Base-by-base conservation (phyloP, 2,329 filamentous ascomycete species). In the Elsinoe batatas region DNA sequence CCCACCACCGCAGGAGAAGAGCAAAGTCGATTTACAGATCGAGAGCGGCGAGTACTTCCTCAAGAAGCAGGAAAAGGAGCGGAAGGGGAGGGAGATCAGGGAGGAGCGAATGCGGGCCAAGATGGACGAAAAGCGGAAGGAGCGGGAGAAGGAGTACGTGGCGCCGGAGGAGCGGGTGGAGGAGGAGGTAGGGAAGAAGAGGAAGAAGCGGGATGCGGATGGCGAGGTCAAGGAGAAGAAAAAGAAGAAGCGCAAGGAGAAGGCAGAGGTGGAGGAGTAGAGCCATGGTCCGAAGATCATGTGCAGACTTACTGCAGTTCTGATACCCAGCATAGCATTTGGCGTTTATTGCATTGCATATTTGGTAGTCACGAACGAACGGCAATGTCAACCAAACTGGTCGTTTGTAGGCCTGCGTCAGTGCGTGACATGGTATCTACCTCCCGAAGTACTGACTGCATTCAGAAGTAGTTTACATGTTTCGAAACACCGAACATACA, bases 31-130 rank as follows among this genome's bases (percentile, higher is more conserved):
- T 72, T 74, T 90, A 72, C 91, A 98, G 79, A 95, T 98, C 75
- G 93, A 98, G 77, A 91, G 83, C 64, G 91, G 93, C 73, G 91
- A 97, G 74, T 98, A 95, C 75, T 97, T 97, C 72, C 73, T 98
- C 67, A 84, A 85, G 67, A 95, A 95, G 77, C 83, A 91, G 67
- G 91, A 89, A 58, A 95, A 95, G 78, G 88, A 95, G 66, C 79
- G 91, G 59, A 86, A 84, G 55, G 83, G 78, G 46, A 84, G 87
- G 71, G 85, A 91, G 67, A 87, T 88, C 66, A 78, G 89, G 61
- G 80, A 88, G 66, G 89, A 94, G 69, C 84, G 86, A 71, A 91
- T 95, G 74, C 86, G 83, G 72, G 78, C 83, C 71, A 91, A 91
- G 76, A 91, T 90, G 77, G 85, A 86, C 61, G 88, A 94, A 70